Conservation (phyloP, 2,329 filamentous ascomycete genomes). For the Talaromyces amestolkiae region DNA sequence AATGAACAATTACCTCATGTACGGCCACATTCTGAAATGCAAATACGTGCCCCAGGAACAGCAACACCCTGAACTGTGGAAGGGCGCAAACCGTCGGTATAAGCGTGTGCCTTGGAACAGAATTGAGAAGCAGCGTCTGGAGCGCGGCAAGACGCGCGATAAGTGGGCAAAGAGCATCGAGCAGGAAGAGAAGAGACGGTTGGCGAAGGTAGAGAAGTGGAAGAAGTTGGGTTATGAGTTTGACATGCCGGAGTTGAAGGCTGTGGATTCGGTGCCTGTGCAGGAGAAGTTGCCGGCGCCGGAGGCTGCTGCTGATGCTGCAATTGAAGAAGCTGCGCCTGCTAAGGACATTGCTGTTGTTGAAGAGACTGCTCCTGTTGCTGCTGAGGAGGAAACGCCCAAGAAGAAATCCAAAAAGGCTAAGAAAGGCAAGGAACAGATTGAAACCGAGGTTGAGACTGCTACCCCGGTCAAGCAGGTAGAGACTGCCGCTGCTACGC, state of each 20-base stretch:
- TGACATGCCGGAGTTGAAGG: constrained; percentile 69
- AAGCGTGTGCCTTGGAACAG: constrained; percentile 85
- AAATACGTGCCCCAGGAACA: constrained; percentile 73
- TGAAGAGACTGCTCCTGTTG: constrained; percentile 28
- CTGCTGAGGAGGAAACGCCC: constrained; percentile 26
- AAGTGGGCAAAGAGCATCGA: constrained; percentile 75
- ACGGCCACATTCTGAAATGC: constrained; percentile 89
- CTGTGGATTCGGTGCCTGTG: constrained; percentile 53
- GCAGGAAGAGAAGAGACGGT: constrained; percentile 69
- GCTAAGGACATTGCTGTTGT: constrained; percentile 26
- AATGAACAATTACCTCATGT: constrained; percentile 97
- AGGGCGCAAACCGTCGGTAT: constrained; percentile 85
- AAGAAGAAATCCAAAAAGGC: constrained; percentile 37
- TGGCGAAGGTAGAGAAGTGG: constrained; percentile 68
- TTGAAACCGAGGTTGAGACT: constrained; percentile 17
- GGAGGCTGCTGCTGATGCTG: constrained; percentile 26
- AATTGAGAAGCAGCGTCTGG: constrained; percentile 73
- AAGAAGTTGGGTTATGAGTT: constrained; percentile 82
- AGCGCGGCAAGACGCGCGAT: constrained; percentile 68
- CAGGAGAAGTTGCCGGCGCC: constrained; percentile 29
- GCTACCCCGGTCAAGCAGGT: constrained; percentile 4
- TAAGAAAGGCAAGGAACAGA: constrained; percentile 23
- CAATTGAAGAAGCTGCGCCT: constrained; percentile 27
- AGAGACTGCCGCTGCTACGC: background rate
- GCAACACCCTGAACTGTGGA: constrained; percentile 78